Evolutionary conservation across 257 asterid species (phyloP), one percentile per base, ranked within the genome.

Genomic region (Petunia secreta): DNA sequence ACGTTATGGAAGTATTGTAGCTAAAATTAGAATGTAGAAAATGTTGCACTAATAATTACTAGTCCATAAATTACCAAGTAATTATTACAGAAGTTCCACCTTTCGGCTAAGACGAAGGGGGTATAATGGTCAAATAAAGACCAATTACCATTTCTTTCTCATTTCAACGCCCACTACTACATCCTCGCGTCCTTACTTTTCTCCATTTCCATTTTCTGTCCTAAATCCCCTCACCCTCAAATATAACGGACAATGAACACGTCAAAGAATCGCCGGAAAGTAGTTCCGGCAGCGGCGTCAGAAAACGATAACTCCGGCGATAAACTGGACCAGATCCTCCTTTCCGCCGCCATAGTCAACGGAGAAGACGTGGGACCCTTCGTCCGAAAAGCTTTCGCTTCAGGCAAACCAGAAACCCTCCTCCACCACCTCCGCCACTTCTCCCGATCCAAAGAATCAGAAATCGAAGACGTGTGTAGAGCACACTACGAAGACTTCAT

Each of bases 401-500:
- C 99, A 62, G 97, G 97, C 37, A 93, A 95, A 41, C 99, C 99
- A 0, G 99, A 95, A 75, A 85, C 94, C 52, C 93, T 95, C 44
- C 90, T 92, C 53, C 90, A 86, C 74, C 96, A 89, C 79, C 98
- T 95, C 85, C 91, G 91, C 34, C 89, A 89, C 87, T 93, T 95
- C 87, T 25, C 95, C 15, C 91, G 92, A 86, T 92, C 96, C 50
- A 95, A 95, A 83, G 97, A 95, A 63, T 84, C 93, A 5, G 99
- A 95, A 91, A 95, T 95, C 90, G 97, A 95, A 85, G 98, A 92
- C 14, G 97, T 95, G 0, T 95, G 99, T 81, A 93, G 97, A 80
- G 93, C 93, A 68, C 99, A 95, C 93, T 95, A 95, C 81, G 94
- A 95, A 46, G 99, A 95, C 90, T 95, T 95, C 87, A 95, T 95